Conservation (phyloP, 176 grass and related monocot species). For the Oryza rufipogon region DNA sequence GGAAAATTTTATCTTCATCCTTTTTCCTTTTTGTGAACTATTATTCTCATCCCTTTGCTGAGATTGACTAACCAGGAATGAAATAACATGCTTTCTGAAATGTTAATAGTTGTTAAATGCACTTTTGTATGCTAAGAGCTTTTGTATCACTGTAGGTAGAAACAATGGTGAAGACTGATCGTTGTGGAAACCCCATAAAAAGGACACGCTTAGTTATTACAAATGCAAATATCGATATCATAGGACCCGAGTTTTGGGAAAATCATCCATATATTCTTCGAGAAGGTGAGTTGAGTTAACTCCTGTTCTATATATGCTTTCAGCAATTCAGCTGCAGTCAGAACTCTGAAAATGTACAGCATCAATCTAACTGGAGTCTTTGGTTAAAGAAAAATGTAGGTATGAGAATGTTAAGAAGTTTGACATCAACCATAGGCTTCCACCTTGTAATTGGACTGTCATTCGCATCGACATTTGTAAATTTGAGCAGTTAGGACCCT, state of each 20-base stretch:
- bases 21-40: background rate
- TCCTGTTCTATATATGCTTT: slow-evolving; percentile 33
- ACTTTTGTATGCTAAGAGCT: background rate
- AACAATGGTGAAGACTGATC: slow-evolving; percentile 44
- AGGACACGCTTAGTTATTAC: slow-evolving; percentile 35
- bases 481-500: background rate
- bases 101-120: background rate
- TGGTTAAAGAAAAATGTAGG: background rate
- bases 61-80: background rate
- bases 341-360: slow-evolving; percentile 12
- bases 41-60: background rate
- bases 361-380: slow-evolving; percentile 34
- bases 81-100: background rate
- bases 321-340: background rate
- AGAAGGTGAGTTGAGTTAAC: slow-evolving; percentile 52
- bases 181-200: slow-evolving; percentile 37
- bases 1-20: background rate
- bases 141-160: slow-evolving; percentile 47
- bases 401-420: too few species aligned
- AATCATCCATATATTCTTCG: slow-evolving; percentile 57
- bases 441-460: too few species aligned
- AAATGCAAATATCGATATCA: slow-evolving; percentile 48
- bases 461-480: too few species aligned
- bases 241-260: slow-evolving; percentile 56
- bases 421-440: too few species aligned